Evolutionary conservation across 1,284 basidiomycete genomes (phyloP), one percentile per base, ranked within the genome.

Genomic region (Apiotrichum gamsii): DNA sequence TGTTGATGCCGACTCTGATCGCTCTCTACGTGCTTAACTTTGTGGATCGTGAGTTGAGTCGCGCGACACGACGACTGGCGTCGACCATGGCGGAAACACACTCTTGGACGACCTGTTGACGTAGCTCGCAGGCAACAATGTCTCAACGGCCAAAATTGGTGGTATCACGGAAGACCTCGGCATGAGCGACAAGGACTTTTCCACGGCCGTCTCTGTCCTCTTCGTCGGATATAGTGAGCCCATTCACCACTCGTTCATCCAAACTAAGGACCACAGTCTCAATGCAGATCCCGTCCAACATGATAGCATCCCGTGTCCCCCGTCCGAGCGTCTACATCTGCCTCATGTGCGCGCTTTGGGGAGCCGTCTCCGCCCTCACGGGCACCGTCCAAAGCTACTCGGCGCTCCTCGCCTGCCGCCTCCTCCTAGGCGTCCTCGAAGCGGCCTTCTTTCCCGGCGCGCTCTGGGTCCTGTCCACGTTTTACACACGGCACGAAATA

Each of bases 211-310:
- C 14, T 57, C 60, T 4, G 53, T 73, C 31, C 61, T 51, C 10
- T 51, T 45, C 24, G 36, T 23, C 21, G 32, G 40, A n/a, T 42
- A 42, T 16, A 40, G 40, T 42, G 40, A 20, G 40, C 25, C 3
- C 9, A 13, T 21, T 21, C 9, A 14, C 9, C 16, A 18, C 19
- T 18, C n/a, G n/a, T n/a, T n/a, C n/a, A n/a, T n/a, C n/a, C n/a
- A n/a, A n/a, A n/a, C n/a, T n/a, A n/a, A n/a, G n/a, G 35, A 20
- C 14, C 20, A 21, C 35, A 37, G 60, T 63, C 37, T 43, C 58
- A 9, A 54, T 67, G 18, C 67, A 68, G 40, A 47, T 69, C 24
- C 64, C 64, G 10, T 61, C 58, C 24, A 69, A 69, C 55, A 69
- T 70, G 59, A 39, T 70, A 25, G 41, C 43, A 6, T 36, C 45